Percentiles rank a stretch among this genome's conserved stretches.
phyloP scores from a whole-genome alignment of 129 eudicot species.

The Smallanthus sonchifolius region DNA sequence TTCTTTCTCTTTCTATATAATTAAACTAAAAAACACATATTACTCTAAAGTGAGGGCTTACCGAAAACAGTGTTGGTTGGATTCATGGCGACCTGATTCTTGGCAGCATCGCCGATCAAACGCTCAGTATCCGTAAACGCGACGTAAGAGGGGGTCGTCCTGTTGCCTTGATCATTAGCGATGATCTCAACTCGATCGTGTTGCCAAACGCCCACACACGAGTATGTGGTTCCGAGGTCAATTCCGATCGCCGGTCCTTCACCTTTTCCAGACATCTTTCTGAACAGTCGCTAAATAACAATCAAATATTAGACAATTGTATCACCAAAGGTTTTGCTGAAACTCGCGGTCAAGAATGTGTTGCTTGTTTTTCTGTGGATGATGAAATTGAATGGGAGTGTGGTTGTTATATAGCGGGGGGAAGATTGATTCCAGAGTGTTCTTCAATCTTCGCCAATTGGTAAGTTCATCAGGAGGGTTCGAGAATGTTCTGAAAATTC shows the following conservation, averaged over 20 bases:
- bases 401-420: not conserved
- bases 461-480: no score
- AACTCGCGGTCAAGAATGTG: not conserved
- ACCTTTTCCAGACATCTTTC: slow-evolving; percentile 48
- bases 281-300: not conserved
- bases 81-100: slow-evolving; percentile 74
- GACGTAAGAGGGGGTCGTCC: slow-evolving; percentile 77
- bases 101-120: slow-evolving; percentile 61
- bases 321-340: no score
- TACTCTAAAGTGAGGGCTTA: no score
- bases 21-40: no score
- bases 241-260: slow-evolving; percentile 65
- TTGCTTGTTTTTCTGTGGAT: not conserved
- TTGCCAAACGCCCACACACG: slow-evolving; percentile 61
- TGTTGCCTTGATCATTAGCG: slow-evolving; percentile 67
- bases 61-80: slow-evolving; percentile 69
- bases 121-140: slow-evolving; percentile 66
- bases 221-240: slow-evolving; percentile 53
- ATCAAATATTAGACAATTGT: no score
- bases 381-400: not conserved
- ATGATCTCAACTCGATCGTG: slow-evolving; percentile 65
- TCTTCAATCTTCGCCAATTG: no score
- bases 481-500: no score
- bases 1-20: no score
- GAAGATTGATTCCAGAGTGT: not conserved